Evolutionary conservation across 2,329 filamentous ascomycete genomes (phyloP).

Genomic region (Lachnellula cervina): DNA sequence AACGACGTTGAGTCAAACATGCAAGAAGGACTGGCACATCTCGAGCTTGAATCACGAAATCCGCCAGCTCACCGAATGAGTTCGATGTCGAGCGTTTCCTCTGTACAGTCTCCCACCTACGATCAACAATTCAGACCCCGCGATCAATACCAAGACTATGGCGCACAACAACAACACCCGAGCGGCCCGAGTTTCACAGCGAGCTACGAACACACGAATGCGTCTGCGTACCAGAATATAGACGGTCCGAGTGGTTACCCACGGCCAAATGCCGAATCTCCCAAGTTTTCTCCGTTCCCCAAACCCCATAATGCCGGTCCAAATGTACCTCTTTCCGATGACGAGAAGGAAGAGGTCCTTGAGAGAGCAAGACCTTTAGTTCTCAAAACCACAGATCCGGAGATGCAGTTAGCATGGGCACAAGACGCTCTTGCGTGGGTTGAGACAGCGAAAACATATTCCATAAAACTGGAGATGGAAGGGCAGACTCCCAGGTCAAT

Average conservation of each 20-base stretch:
- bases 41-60: slow-evolving; percentile 73
- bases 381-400: slow-evolving; percentile 87
- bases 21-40: slow-evolving; percentile 85
- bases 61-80: slow-evolving; percentile 29
- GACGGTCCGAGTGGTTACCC: slow-evolving; percentile 9
- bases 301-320: slow-evolving; percentile 72
- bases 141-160: slow-evolving; percentile 11
- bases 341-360: slow-evolving; percentile 86
- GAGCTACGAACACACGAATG: slow-evolving; percentile 32
- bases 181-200: slow-evolving; percentile 25
- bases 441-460: slow-evolving; percentile 74
- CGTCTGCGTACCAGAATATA: slow-evolving; percentile 31
- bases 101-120: slow-evolving; percentile 19
- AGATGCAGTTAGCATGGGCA: slow-evolving; percentile 96
- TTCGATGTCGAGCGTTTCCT: slow-evolving; percentile 19
- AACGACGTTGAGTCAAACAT: slow-evolving; percentile 95
- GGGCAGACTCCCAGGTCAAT: slow-evolving; percentile 53
- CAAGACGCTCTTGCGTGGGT: slow-evolving; percentile 87
- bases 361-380: slow-evolving; percentile 81
- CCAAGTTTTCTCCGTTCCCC: slow-evolving; percentile 89
- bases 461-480: slow-evolving; percentile 39
- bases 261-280: slow-evolving; percentile 38
- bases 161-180: slow-evolving; percentile 11
- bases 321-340: slow-evolving; percentile 88
- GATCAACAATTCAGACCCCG: not conserved